A percentile compares a stretch with the other conserved stretches of the same genome.
Evolutionary conservation across 225 moss, liverwort and hornwort genomes (phyloP).

Genomic region (Antitrichia curtipendula): DNA sequence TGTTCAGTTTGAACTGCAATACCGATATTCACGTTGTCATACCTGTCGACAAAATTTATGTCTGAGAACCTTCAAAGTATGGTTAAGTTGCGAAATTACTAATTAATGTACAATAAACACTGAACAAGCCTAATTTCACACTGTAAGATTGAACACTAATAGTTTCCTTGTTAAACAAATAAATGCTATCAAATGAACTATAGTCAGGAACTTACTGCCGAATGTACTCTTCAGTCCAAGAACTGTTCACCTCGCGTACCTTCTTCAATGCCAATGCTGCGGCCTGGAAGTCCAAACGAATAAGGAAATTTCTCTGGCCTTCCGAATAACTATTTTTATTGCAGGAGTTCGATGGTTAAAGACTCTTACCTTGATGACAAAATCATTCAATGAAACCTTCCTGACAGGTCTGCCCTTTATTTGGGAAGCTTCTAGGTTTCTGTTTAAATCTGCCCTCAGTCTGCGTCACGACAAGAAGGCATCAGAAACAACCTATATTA

Average conservation of each 20-base stretch:
- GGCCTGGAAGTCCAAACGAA: constrained; percentile 27
- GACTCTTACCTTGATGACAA: constrained; percentile 58
- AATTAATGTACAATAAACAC: too few relatives aligned
- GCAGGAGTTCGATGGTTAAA: background rate
- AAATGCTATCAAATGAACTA: background rate
- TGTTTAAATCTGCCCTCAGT: constrained; percentile 46
- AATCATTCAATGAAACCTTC: constrained; percentile 66
- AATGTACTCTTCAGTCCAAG: constrained; percentile 86
- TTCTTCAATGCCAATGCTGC: constrained; percentile 71
- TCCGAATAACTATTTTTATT: background rate
- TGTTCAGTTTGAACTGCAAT: constrained; percentile 57
- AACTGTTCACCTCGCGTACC: constrained; percentile 78
- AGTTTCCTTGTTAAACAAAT: background rate
- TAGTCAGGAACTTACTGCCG: constrained; percentile 42
- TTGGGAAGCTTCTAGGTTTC: constrained; percentile 31
- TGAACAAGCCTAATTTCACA: background rate
- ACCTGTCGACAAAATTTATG: constrained; percentile 14
- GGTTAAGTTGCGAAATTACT: background rate
- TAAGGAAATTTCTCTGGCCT: background rate
- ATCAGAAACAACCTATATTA: background rate
- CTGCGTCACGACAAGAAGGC: background rate
- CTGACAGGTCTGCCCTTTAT: constrained; percentile 12
- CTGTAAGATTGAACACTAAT: background rate
- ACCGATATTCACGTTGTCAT: constrained; percentile 57
- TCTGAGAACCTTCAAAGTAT: background rate